These are phyloP conservation scores for apple (Malus domestica) DNA, from an alignment of 306 rosid genomes.

Conservation along the genomic window DNA sequence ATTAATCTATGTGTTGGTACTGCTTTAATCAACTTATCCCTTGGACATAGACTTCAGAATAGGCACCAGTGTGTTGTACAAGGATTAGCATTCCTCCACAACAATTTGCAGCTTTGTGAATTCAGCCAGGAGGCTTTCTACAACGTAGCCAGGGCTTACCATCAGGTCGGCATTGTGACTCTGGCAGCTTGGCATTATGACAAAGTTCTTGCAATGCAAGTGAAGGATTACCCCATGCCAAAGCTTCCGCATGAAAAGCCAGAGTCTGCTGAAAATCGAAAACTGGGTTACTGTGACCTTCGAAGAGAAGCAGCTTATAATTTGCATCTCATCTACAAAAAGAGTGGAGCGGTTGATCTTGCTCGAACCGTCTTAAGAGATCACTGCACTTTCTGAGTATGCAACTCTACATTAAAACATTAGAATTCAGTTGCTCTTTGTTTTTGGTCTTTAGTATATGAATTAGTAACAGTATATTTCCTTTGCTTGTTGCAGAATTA, in stretches of 20 bases:
- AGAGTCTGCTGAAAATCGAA: slow-evolving; percentile 25
- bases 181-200: slow-evolving; percentile 63
- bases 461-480: background rate
- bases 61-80: slow-evolving; percentile 80
- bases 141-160: slow-evolving; percentile 78
- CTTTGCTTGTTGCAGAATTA: background rate
- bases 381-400: slow-evolving; percentile 48
- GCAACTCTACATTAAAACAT: background rate
- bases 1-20: slow-evolving; percentile 87
- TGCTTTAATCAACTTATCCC: slow-evolving; percentile 74
- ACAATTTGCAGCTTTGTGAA: slow-evolving; percentile 54
- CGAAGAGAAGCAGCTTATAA: slow-evolving; percentile 83
- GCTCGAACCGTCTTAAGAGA: slow-evolving; percentile 77
- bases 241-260: slow-evolving; percentile 56
- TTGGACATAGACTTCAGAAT: slow-evolving; percentile 85
- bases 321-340: slow-evolving; percentile 77
- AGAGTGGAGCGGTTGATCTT: slow-evolving; percentile 82
- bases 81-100: slow-evolving; percentile 83
- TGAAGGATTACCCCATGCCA: slow-evolving; percentile 62
- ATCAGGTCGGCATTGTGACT: slow-evolving; percentile 75
- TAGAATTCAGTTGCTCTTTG: background rate
- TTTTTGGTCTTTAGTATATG: background rate
- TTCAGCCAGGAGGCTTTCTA: slow-evolving; percentile 83
- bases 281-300: slow-evolving; percentile 64
- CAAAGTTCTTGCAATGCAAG: slow-evolving; percentile 52